phyloP scores from a whole-genome alignment of 306 rosid genomes.

The Cucurbita pepo region DNA sequence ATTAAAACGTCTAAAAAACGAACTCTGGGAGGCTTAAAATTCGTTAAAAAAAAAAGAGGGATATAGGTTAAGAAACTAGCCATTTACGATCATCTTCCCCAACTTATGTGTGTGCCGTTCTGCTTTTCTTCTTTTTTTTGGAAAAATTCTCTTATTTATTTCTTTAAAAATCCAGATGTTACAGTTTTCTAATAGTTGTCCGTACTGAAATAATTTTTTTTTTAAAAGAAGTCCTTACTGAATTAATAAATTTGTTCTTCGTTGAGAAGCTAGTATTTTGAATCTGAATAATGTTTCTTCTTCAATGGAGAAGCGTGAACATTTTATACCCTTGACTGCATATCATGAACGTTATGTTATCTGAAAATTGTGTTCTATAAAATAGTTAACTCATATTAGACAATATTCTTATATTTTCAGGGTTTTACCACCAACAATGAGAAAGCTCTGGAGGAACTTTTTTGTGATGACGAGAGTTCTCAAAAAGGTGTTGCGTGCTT shows the following conservation, averaged over 20 bases:
- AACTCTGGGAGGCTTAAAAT: too few relatives aligned
- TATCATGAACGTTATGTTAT: not conserved
- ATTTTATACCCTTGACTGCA: not conserved
- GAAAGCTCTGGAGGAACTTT: conserved; percentile 76
- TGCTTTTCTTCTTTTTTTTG: too few relatives aligned
- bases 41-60: too few relatives aligned
- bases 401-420: conserved; percentile 23
- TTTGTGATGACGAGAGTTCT: conserved; percentile 70
- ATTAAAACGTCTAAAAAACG: too few relatives aligned
- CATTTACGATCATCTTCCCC: too few relatives aligned
- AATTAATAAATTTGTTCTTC: not conserved
- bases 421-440: conserved; percentile 85
- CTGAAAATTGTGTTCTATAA: not conserved
- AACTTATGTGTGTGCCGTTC: too few relatives aligned
- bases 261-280: not conserved
- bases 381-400: not conserved
- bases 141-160: too few relatives aligned
- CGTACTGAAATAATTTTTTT: not conserved
- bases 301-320: not conserved
- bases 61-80: too few relatives aligned
- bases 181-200: not conserved
- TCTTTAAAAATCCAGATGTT: too few relatives aligned
- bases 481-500: conserved; percentile 50
- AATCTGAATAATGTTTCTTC: not conserved
- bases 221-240: not conserved